Evolutionary conservation across 2,329 filamentous ascomycete species (phyloP).

Genomic region (Ilyonectria destructans): DNA sequence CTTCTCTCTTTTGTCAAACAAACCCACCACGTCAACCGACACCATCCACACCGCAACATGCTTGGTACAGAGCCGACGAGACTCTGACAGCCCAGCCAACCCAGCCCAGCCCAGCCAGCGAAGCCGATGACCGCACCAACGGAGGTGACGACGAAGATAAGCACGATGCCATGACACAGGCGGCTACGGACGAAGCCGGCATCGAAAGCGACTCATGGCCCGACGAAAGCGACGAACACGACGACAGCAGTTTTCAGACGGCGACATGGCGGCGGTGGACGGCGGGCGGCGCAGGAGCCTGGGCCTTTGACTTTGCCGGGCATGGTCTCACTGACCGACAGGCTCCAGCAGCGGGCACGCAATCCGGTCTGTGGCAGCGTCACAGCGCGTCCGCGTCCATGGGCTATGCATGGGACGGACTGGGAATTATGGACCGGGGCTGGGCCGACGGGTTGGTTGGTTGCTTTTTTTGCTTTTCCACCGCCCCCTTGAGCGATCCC

Average conservation of each 20-base stretch:
- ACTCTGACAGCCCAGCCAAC: not conserved
- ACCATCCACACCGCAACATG: conserved; percentile 32
- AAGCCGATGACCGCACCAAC: conserved; percentile 6
- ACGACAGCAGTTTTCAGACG: conserved; percentile 38
- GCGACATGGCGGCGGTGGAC: conserved; percentile 32
- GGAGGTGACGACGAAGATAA: conserved; percentile 7
- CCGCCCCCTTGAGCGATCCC: conserved; percentile 17
- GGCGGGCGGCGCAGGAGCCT: conserved; percentile 39
- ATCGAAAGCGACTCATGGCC: conserved; percentile 32
- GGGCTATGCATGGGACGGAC: conserved; percentile 44
- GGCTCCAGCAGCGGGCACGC: conserved; percentile 48
- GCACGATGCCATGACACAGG: conserved; percentile 8
- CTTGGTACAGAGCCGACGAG: conserved; percentile 26
- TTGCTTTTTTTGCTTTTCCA: conserved; percentile 42
- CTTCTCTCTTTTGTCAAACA: conserved; percentile 42
- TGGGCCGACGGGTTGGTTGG: conserved; percentile 44
- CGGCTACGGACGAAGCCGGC: conserved; percentile 31
- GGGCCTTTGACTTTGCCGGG: conserved; percentile 33
- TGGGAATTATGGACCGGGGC: conserved; percentile 49
- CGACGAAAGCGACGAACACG: conserved; percentile 42
- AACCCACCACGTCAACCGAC: conserved; percentile 39
- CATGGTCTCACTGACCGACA: conserved; percentile 39
- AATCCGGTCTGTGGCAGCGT: conserved; percentile 45
- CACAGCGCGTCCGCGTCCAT: conserved; percentile 45
- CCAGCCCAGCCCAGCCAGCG: not conserved